Evolutionary conservation across 2,329 filamentous ascomycete species (phyloP).

Genomic region (Hymenoscyphus linearis): DNA sequence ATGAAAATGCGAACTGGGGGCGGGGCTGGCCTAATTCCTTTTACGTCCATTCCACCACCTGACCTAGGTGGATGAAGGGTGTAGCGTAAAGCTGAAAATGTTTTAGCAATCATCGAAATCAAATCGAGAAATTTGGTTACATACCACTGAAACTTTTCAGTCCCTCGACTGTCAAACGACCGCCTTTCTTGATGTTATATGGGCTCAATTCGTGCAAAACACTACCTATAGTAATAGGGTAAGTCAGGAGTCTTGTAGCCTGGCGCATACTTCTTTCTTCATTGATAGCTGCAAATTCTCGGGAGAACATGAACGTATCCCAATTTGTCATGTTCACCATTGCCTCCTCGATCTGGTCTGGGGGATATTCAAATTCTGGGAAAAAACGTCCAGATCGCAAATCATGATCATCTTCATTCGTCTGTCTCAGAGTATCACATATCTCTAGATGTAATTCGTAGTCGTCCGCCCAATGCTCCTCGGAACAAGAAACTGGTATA

Average conservation of each 20-base stretch:
- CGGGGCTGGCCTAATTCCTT: conserved; percentile 75
- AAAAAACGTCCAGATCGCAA: conserved; percentile 86
- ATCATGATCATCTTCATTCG: conserved; percentile 98
- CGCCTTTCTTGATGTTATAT: conserved; percentile 71
- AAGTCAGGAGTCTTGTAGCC: conserved; percentile 87
- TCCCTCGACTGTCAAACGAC: conserved; percentile 78
- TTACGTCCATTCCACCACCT: conserved; percentile 68
- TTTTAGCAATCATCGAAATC: conserved; percentile 11
- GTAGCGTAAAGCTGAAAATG: conserved; percentile 71
- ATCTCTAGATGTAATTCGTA: conserved; percentile 90
- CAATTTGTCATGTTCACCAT: conserved; percentile 97
- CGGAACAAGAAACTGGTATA: conserved; percentile 86
- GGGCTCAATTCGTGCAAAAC: conserved; percentile 92
- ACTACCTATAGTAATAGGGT: conserved; percentile 86
- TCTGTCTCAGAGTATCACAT: conserved; percentile 84
- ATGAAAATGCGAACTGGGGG: conserved; percentile 90
- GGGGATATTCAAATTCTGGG: conserved; percentile 88
- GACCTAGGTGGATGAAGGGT: conserved; percentile 82
- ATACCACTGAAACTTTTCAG: conserved; percentile 88
- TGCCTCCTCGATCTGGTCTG: conserved; percentile 83
- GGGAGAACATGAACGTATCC: conserved; percentile 93
- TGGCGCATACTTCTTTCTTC: conserved; percentile 87
- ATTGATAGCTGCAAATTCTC: conserved; percentile 87
- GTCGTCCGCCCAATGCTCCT: conserved; percentile 93
- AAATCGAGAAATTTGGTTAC: conserved; percentile 30